phyloP scores from a whole-genome alignment of 148 eudicot genomes.

The Polygonum maritimum region DNA sequence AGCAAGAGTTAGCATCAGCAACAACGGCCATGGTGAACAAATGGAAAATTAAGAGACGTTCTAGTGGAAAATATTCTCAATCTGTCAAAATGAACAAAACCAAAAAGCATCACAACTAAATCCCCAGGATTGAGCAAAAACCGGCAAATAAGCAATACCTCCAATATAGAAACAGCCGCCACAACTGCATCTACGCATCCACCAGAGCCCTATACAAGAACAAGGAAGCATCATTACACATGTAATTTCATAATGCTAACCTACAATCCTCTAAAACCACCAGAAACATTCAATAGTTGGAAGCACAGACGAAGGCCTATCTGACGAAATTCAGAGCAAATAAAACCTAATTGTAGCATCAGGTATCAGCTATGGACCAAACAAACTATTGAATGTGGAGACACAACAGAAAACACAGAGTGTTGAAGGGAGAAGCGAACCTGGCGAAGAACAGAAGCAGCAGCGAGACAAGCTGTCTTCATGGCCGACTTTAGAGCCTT shows the following conservation, averaged over 20 bases:
- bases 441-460: conserved; percentile 60
- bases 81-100: neutral
- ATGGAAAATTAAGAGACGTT: too few species aligned
- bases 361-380: neutral
- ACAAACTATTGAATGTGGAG: neutral
- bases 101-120: neutral
- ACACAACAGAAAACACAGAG: neutral
- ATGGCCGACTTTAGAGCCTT: conserved; percentile 65
- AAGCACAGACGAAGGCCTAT: neutral
- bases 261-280: neutral
- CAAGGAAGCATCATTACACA: neutral
- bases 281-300: neutral
- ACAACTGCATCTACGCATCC: conserved; percentile 81
- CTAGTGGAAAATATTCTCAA: neutral
- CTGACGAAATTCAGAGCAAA: neutral
- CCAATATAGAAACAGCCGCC: conserved; percentile 71
- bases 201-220: conserved; percentile 39
- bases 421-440: conserved; percentile 20
- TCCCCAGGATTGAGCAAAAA: neutral
- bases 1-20: neutral
- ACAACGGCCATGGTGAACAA: neutral
- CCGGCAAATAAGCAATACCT: conserved; percentile 31
- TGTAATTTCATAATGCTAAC: neutral
- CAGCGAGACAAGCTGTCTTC: conserved; percentile 81
- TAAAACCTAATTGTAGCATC: neutral